These are phyloP conservation scores for Asterionellopsis glacialis DNA, from an alignment of 108 stramenopile genomes.

Conservation along the genomic window DNA sequence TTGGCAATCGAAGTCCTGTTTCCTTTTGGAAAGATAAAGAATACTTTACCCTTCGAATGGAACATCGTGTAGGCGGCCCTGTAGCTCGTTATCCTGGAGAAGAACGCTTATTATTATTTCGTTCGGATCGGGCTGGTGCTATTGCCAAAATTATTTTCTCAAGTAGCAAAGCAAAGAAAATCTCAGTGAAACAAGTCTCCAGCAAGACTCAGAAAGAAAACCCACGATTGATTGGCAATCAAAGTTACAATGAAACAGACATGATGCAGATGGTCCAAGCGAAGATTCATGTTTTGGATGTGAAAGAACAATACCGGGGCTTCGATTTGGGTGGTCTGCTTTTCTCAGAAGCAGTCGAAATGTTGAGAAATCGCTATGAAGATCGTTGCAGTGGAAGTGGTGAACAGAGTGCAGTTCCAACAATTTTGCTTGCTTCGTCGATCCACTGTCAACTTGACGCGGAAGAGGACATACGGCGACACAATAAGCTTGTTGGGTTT, in stretches of 20 bases:
- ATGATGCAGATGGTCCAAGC: slow-evolving; percentile 20
- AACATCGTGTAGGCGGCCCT: slow-evolving; percentile 41
- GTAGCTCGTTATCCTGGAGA: slow-evolving; percentile 43
- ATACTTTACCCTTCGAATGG: slow-evolving; percentile 28
- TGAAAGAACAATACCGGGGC: slow-evolving; percentile 51
- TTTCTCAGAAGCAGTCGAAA: slow-evolving; percentile 38
- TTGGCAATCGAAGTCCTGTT: too few relatives aligned
- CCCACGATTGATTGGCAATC: too few relatives aligned
- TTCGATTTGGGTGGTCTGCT: slow-evolving; percentile 58
- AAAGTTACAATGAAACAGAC: neutral
- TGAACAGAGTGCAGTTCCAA: neutral
- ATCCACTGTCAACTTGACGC: slow-evolving; percentile 44
- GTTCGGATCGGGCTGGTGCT: slow-evolving; percentile 49
- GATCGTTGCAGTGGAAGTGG: neutral
- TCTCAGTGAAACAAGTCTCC: neutral
- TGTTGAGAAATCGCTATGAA: slow-evolving; percentile 27
- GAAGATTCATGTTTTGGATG: slow-evolving; percentile 56
- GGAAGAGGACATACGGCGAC: slow-evolving; percentile 56
- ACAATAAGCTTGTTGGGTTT: slow-evolving; percentile 52
- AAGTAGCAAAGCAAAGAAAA: neutral
- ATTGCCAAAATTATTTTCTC: slow-evolving; percentile 69
- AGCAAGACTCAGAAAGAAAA: neutral
- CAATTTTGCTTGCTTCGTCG: neutral
- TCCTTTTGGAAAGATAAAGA: neutral
- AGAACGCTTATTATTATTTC: slow-evolving; percentile 57